A percentile compares a stretch with the other conserved stretches of the same genome.
Evolutionary conservation across 208 protist species (phyloP).

Genomic region (Leishmania turanica): DNA sequence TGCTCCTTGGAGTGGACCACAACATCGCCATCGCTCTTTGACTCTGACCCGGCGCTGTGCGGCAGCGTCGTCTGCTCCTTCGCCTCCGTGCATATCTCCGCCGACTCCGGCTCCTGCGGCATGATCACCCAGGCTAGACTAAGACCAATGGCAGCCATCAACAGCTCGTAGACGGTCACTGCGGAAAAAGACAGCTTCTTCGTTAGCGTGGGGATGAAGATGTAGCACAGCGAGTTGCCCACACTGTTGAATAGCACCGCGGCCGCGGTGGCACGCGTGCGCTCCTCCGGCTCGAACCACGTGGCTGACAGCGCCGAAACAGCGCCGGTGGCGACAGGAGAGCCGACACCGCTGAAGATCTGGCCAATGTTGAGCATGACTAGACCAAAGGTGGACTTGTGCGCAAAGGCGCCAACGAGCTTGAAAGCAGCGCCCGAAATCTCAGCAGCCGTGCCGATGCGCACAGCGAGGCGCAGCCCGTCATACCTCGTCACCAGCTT

Average conservation of each 20-base stretch:
- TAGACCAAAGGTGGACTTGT: slow-evolving; percentile 47
- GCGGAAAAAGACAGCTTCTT: slow-evolving; percentile 45
- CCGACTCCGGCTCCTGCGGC: slow-evolving; percentile 44
- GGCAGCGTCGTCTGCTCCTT: slow-evolving; percentile 1
- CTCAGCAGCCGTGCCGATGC: slow-evolving; percentile 64
- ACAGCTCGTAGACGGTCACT: slow-evolving; percentile 75
- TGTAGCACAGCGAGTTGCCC: slow-evolving; percentile 82
- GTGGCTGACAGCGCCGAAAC: slow-evolving; percentile 84
- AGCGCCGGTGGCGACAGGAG: slow-evolving; percentile 76
- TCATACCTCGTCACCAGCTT: slow-evolving; percentile 75
- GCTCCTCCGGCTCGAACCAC: slow-evolving; percentile 84
- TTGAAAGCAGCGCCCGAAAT: slow-evolving; percentile 74
- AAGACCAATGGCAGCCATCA: slow-evolving; percentile 52
- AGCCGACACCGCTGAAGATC: slow-evolving; percentile 86
- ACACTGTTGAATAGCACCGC: slow-evolving; percentile 84
- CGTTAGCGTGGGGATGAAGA: slow-evolving; percentile 75
- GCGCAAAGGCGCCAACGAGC: slow-evolving; percentile 51
- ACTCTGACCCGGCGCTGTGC: background rate
- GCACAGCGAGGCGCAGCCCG: slow-evolving; percentile 73
- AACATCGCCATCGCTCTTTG: slow-evolving; percentile 17
- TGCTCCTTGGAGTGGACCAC: slow-evolving; percentile 40
- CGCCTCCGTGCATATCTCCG: slow-evolving; percentile 9
- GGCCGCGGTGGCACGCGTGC: slow-evolving; percentile 78
- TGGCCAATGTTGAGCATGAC: slow-evolving; percentile 81
- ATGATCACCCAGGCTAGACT: slow-evolving; percentile 62